Conservation (phyloP, 2,329 filamentous ascomycete species). For the Phaeosphaeriaceae sp. region DNA sequence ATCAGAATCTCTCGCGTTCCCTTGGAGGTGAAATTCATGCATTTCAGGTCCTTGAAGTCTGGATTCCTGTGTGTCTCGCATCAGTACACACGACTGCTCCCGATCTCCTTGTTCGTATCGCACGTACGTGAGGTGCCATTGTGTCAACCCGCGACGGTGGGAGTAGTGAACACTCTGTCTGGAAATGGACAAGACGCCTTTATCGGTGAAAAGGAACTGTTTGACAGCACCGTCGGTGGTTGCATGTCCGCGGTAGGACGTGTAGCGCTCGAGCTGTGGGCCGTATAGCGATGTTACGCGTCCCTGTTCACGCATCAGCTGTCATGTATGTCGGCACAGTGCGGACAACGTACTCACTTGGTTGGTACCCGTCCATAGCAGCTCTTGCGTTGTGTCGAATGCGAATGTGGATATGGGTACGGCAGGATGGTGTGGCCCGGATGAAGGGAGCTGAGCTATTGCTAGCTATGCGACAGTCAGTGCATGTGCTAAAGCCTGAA, state of each 20-base stretch:
- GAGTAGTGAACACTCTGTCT: slow-evolving; percentile 87
- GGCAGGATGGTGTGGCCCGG: slow-evolving; percentile 70
- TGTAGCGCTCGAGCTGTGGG: slow-evolving; percentile 85
- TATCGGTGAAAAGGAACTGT: slow-evolving; percentile 90
- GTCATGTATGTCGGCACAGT: slow-evolving; percentile 2
- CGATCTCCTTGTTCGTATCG: not conserved
- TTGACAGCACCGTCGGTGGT: slow-evolving; percentile 78
- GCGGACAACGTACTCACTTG: slow-evolving; percentile 66
- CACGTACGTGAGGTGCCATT: slow-evolving; percentile 85
- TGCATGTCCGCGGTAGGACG: slow-evolving; percentile 83
- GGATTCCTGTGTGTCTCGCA: slow-evolving; percentile 60
- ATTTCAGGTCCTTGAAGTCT: slow-evolving; percentile 85
- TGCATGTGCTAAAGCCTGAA: slow-evolving; percentile 5
- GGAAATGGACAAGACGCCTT: slow-evolving; percentile 86
- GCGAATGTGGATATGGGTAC: slow-evolving; percentile 80
- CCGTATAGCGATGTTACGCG: slow-evolving; percentile 89
- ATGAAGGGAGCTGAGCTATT: slow-evolving; percentile 81
- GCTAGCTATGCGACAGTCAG: slow-evolving; percentile 66
- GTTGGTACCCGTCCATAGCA: slow-evolving; percentile 93
- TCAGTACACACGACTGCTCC: slow-evolving; percentile 23
- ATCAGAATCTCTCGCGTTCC: slow-evolving; percentile 84
- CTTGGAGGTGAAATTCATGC: slow-evolving; percentile 94
- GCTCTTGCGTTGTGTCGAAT: slow-evolving; percentile 88
- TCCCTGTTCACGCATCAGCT: slow-evolving; percentile 65
- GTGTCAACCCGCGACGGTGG: slow-evolving; percentile 78